Conservation (phyloP, 2,329 filamentous ascomycete genomes). For the Albophoma yamanashiensis region DNA sequence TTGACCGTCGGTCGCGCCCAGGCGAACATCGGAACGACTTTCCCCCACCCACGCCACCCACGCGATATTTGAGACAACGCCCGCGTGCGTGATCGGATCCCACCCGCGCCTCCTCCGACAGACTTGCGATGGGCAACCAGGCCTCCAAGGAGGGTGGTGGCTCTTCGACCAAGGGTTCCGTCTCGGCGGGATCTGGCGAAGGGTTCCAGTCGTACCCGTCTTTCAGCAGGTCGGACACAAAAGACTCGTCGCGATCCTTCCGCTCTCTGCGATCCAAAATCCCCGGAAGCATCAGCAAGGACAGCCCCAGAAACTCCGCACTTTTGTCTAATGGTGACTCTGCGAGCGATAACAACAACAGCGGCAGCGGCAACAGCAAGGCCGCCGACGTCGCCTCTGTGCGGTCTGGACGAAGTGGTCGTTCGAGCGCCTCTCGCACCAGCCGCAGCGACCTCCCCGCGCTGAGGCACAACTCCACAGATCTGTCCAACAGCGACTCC, state of each 20-base stretch:
- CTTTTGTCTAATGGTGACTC: constrained; percentile 52
- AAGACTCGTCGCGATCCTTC: constrained; percentile 82
- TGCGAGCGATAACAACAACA: constrained; percentile 38
- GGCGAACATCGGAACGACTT: neutral
- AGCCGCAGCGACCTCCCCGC: constrained; percentile 33
- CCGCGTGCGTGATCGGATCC: neutral
- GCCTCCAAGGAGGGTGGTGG: constrained; percentile 50
- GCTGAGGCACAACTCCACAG: constrained; percentile 29
- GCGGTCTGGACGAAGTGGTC: constrained; percentile 55
- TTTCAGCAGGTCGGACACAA: constrained; percentile 85
- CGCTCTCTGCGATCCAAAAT: constrained; percentile 84
- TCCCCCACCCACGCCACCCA: constrained; percentile 11
- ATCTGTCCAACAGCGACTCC: constrained; percentile 29
- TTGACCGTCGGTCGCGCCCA: neutral
- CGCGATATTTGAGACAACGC: constrained; percentile 16
- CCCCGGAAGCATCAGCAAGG: constrained; percentile 59
- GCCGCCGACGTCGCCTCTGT: constrained; percentile 61
- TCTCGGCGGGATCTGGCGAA: constrained; percentile 31
- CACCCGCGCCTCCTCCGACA: neutral
- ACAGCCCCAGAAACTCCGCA: constrained; percentile 72
- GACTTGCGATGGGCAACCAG: constrained; percentile 60
- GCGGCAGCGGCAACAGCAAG: constrained; percentile 21
- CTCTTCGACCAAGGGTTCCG: constrained; percentile 38
- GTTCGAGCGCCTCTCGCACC: constrained; percentile 33
- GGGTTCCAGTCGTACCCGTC: constrained; percentile 76